Evolutionary conservation across 2,329 filamentous ascomycete genomes (phyloP).

Genomic region (Trichoderma hamatum): DNA sequence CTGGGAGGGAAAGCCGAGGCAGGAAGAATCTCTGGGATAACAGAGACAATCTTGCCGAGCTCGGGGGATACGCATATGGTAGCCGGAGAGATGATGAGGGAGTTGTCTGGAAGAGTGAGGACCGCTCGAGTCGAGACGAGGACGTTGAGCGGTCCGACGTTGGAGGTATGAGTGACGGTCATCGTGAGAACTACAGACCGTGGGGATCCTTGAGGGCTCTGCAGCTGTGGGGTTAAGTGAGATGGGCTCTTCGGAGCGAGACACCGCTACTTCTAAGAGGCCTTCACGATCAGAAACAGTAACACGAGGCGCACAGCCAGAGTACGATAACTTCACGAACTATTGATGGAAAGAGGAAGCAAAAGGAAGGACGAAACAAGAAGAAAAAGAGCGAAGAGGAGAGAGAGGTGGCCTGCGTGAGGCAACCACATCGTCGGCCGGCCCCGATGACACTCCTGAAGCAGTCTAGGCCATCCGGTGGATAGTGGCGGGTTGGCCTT

Average conservation of each 20-base stretch:
- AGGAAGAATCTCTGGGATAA: constrained; percentile 75
- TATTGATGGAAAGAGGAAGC: not conserved
- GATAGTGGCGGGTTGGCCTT: constrained; percentile 25
- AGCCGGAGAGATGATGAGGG: constrained; percentile 70
- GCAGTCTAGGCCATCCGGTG: constrained; percentile 18
- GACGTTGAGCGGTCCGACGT: constrained; percentile 61
- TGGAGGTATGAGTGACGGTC: constrained; percentile 36
- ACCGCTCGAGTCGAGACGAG: constrained; percentile 84
- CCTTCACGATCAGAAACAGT: not conserved
- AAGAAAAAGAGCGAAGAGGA: not conserved
- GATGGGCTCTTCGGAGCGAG: not conserved
- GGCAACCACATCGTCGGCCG: constrained; percentile 26
- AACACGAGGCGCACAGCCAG: constrained; percentile 14
- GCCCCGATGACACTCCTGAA: constrained; percentile 5
- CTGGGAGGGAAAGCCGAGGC: constrained; percentile 71
- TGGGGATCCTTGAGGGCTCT: not conserved
- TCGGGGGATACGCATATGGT: constrained; percentile 77
- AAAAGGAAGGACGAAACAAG: not conserved
- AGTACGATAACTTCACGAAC: constrained; percentile 8
- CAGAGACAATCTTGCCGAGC: constrained; percentile 82
- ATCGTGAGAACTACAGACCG: constrained; percentile 34
- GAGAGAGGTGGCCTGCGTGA: not conserved
- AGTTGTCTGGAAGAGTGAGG: constrained; percentile 68
- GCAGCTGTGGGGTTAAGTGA: not conserved
- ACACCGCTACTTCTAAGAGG: constrained; percentile 12